Base-by-base conservation (phyloP, 1,139 yeast species). In the Taiozyma onychis region DNA sequence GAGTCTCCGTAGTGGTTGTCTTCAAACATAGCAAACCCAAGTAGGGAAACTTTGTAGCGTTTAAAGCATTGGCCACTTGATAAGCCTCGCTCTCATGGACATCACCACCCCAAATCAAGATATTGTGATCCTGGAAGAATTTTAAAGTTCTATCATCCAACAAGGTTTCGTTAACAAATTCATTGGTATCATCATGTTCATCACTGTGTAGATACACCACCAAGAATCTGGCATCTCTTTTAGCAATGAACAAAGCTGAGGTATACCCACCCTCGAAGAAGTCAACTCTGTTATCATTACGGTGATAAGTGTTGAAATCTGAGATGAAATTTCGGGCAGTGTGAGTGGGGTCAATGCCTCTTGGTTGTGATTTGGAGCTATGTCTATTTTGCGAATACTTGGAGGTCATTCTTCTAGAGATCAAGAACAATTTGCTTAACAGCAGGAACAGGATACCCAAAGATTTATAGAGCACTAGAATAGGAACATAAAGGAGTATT, bases 31-130 rank as follows among this genome's bases (percentile, higher is more conserved):
- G 60, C 10, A 85, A 66, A 0, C 95, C 96, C 42, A 88, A 67
- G 63, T 88, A 87, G 11, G 99, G 99, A 61, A 85, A 85, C 56
- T 80, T 78, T 22, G 91, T 79, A 43, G 85, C 87, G 53, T 80
- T 79, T 53, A 91, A 76, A 45, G 86, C 80, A 62, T 85, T 84
- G 0, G 96, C 88, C 16, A 89, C 82, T 61, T 89, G 96, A 62
- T 81, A 85, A 1, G 95, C 88, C 66, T 93, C 98, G 14, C 90
- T 81, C 54, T 84, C 81, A 16, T 81, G 77, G 32, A 87, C 80
- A 63, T 88, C 87, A 9, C 97, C 97, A 39, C 95, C 96, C 98
- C 98, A 93, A 6, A 89, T 71, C 3, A 89, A 61, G 4, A 83
- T 66, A 48, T 76, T 76, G 48, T 79, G 78, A 35, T 70, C 70